Percentiles rank a stretch among this genome's conserved stretches.
These are phyloP conservation scores for Abrus pulchellus DNA, from an alignment of 306 rosid species.

Conservation along the genomic window DNA sequence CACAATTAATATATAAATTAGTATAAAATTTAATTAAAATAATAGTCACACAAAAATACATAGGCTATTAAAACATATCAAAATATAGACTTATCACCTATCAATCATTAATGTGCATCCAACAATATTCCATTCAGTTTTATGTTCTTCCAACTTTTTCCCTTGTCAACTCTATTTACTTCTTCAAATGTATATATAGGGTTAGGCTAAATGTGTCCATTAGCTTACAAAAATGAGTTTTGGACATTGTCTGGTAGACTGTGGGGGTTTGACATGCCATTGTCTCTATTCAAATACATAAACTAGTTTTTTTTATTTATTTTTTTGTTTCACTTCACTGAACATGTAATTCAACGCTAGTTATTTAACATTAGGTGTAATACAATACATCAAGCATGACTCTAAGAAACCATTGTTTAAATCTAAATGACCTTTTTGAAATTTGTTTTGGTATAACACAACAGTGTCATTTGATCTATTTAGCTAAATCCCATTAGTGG, in stretches of 20 bases:
- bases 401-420: constrained; percentile 7
- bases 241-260: not conserved
- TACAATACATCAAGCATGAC: constrained; percentile 1
- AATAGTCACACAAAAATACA: too few species aligned
- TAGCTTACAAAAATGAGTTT: constrained; percentile 31
- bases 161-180: too few species aligned
- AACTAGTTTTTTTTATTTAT: not conserved
- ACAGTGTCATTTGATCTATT: constrained; percentile 13
- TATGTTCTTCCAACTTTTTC: too few species aligned
- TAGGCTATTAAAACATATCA: too few species aligned
- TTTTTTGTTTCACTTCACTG: not conserved
- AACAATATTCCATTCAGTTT: too few species aligned
- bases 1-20: too few species aligned
- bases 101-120: too few species aligned
- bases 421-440: not conserved
- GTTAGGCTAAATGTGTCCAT: constrained; percentile 29
- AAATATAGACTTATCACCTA: too few species aligned
- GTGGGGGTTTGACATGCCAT: constrained; percentile 22
- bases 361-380: constrained; percentile 14
- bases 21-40: too few species aligned
- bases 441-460: constrained; percentile 7
- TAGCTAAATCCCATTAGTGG: not conserved
- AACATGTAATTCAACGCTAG: constrained; percentile 13
- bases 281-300: constrained; percentile 30
- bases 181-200: not conserved